Base-by-base conservation (phyloP, 768 basidiomycete genomes). In the Xerocomellus chrysenteron region DNA sequence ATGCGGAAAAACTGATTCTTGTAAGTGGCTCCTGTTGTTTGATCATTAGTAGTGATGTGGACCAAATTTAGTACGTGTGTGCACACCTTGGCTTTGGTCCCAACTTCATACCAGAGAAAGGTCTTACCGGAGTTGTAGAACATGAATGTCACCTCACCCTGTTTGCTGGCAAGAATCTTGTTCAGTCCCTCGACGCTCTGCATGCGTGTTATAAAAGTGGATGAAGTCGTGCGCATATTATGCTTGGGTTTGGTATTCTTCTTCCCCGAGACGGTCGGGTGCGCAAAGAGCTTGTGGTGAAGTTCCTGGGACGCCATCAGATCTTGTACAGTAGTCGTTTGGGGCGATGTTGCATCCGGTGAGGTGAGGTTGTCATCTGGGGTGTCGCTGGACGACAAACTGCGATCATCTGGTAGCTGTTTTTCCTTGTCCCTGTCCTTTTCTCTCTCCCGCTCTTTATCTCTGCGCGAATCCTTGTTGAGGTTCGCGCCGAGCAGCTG, bases 121-220 rank as follows among this genome's bases (percentile, higher is more conserved):
- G 81, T 88, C 76, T 93, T 93, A 17, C 84, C 81, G n/a, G 83
- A 72, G 67, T 94, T 96, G 73, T 92, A 95, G 72, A 96, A 94
- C 33, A 92, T 70, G 72, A 92, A 94, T 1, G 88, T 89, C 6
- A 79, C 80, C 52, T 96, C 94, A n/a, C 92, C 93, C 55, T 88
- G 85, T 69, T 88, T 91, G 16, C 86, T 80, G 55, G 87, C 82
- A 28, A 96, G 78, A 14, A 77, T 76, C 73, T 85, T 89, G 30
- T 78, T 80, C 54, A 92, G 74, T 44, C 88, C 90, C 67, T 97
- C 94, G 41, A 82, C 78, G 53, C 82, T 86, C 63, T 96, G 93
- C 47, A 94, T 76, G 32, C 94, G 83, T 3, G 91, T 88, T 60
- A 98, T 89, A 72, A 98, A 98, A 2, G 91, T 91, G 24, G 95